Base-by-base conservation (phyloP, 148 eudicot genomes). In the Nepenthes gracilis region DNA sequence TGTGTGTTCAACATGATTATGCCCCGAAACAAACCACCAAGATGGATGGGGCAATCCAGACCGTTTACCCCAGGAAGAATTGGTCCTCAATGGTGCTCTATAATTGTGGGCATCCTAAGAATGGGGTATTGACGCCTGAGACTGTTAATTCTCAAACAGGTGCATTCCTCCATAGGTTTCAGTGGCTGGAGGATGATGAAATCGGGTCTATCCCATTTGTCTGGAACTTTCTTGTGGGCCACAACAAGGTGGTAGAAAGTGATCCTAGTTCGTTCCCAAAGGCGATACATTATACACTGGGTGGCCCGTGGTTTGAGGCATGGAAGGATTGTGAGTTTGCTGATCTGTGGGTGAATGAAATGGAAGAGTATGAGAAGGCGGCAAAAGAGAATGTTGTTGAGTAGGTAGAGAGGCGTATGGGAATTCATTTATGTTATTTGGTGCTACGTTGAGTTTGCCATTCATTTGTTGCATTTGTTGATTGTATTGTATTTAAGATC, bases 11-110 rank as follows among this genome's bases (percentile, higher is more conserved):
- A 59, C 99, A 93, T 65, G 99, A 93, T 79, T 89, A 93, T 50
- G 61, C 96, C 0, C 99, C 99, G 0, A 93, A 89, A 45, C 96
- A 93, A 67, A 86, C 85, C 1, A 93, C 99, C 1, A 93, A 93
- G 36, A 93, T 93, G 99, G 96, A 88, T 14, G 99, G 99, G 1
- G 99, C 85, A 0, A 87, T 93, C 1, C 99, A 93, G 48, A 93
- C 99, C 2, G 74, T 86, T 10, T 93, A 93, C 43, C 99, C 99
- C 4, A 76, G 99, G 63, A 93, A 93, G 84, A 93, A 93, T 58
- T 93, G 99, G 99, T 88, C 96, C 1, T 93, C 99, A 0, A 86
- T 93, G 99, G 99, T 93, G 65, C 63, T 93, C 70, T 93, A 93
- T 57, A 93, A 93, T 57, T 93, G 95, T 61, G 92, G 86, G 33